Base-by-base conservation (phyloP, 331 rosid genomes). In the Saraca asoca region DNA sequence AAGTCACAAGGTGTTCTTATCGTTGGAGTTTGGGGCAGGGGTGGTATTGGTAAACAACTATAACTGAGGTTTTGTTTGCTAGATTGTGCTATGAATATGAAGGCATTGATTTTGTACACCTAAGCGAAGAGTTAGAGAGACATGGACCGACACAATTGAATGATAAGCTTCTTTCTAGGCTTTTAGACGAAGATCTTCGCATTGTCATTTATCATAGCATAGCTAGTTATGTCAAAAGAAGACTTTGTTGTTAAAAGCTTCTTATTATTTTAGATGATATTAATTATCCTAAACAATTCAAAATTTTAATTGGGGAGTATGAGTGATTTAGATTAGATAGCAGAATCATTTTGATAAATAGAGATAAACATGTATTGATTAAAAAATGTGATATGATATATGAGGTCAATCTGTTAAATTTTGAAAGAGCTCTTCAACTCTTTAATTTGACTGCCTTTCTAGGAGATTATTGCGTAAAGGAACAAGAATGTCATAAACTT, bases 181-280 rank as follows among this genome's bases (percentile, higher is more conserved):
- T 62, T 17, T n/a, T 62, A 11, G 34, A 45, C 2, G 64, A 62
- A 29, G 2, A 8, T 2, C 1, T 39, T 2, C 9, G 12, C 7
- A 6, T 56, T 0, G 5, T 5, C 4, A 7, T 0, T 4, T 0
- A 29, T 51, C 2, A 2, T 12, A 5, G 1, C 5, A 10, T 1
- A 39, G 2, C 43, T 3, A 0, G 6, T 7, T 0, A 4, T 33
- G 0, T 52, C 8, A 2, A 1, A 9, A 10, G 4, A 0, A 72
- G 64, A 7, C n/a, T 52, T 7, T 0, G 12, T 0, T 20, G 18
- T 12, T 43, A 12, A 4, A 43, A 7, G 29, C 56, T 15, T 9
- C 24, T 62, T 9, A 10, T 53, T 34, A 46, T 53, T 62, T 70
- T 72, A 2, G 70, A 71, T 7, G 76, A 72, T 4, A 31, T 72